Percentiles rank a stretch among this genome's conserved stretches.
Evolutionary conservation across 768 basidiomycete genomes (phyloP).

Genomic region (Tricholoma saponaceum): DNA sequence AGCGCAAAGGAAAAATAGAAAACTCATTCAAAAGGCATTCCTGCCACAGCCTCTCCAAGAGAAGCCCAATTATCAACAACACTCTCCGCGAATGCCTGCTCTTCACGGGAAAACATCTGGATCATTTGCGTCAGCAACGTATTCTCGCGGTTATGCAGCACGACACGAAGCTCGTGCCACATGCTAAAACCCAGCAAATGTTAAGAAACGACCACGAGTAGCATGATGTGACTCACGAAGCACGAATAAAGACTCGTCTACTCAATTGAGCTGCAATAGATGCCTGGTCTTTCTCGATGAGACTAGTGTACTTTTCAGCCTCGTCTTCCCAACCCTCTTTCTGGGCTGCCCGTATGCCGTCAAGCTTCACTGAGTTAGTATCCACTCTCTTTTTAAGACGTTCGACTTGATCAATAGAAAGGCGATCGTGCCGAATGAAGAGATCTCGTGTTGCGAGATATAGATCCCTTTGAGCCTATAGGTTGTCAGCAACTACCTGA

Average conservation of each 20-base stretch:
- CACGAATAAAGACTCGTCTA: conserved; percentile 82
- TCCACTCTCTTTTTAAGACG: conserved; percentile 86
- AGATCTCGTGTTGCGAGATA: conserved; percentile 86
- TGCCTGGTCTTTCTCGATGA: conserved; percentile 84
- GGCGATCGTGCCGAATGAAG: conserved; percentile 82
- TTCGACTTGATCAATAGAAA: conserved; percentile 86
- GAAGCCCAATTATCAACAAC: conserved; percentile 72
- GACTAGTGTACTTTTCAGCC: conserved; percentile 64
- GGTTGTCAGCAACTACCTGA: background rate
- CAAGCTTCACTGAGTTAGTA: conserved; percentile 67
- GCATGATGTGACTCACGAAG: conserved; percentile 52
- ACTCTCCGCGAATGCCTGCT: conserved; percentile 61
- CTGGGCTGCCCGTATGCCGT: conserved; percentile 60
- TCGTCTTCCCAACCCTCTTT: conserved; percentile 89
- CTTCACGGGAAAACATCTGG: conserved; percentile 70
- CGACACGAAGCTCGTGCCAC: conserved; percentile 95
- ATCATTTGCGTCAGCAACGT: conserved; percentile 71
- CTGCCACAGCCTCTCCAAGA: conserved; percentile 62
- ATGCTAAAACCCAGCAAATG: conserved; percentile 43
- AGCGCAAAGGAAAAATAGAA: background rate
- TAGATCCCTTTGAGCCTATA: conserved; percentile 74
- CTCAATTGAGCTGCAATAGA: conserved; percentile 71
- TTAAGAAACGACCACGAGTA: background rate
- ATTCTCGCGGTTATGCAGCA: conserved; percentile 89
- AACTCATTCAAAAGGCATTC: conserved; percentile 78